Base-by-base conservation (phyloP, 257 asterid species). In the Sherardia arvensis region DNA sequence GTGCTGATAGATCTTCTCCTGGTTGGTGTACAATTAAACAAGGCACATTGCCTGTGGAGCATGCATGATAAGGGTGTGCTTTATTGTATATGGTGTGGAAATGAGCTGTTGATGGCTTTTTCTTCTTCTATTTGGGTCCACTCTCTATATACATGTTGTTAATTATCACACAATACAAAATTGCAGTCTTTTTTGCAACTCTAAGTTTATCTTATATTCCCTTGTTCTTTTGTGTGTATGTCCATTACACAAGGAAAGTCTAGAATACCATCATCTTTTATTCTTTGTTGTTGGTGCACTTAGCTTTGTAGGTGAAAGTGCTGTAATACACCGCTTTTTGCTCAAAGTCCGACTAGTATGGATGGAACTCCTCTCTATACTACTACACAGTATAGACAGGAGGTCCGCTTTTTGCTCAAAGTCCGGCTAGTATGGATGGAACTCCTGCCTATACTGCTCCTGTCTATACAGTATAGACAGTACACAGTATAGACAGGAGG, bases 21-120 rank as follows among this genome's bases (percentile, higher is more conserved):
- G 36, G 69, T 64, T 58, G 69, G 66, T 34, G 47, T 45, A 17
- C n/a, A 30, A 27, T n/a, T 53, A 59, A 54, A 58, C 56, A 7
- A 56, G 68, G 32, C 45, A 26, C 53, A 54, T 29, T 64, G 59
- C 45, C 66, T 21, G 7, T 15, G 51, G 61, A 56, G 59, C 49
- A 62, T 25, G 59, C 49, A 62, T 25, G 54, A 64, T 54, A 60
- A 49, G 64, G 74, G 59, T 69, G 59, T 69, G 57, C 38, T 38
- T 30, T 30, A 69, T 64, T 72, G 33, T 61, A n/a, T 28, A 22
- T 61, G 68, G 56, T 54, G 65, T 64, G 12, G 29, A 65, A 30
- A 64, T 71, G 80, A 71, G 80, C 82, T 80, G 86, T 82, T 77
- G 51, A 10, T 65, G 77, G 75, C 57, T 73, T 60, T 59, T 49